Evolutionary conservation across 371 early-diverging fungal species (phyloP), one percentile per base, ranked within the genome.

Genomic region (Choanephora cucurbitarum): DNA sequence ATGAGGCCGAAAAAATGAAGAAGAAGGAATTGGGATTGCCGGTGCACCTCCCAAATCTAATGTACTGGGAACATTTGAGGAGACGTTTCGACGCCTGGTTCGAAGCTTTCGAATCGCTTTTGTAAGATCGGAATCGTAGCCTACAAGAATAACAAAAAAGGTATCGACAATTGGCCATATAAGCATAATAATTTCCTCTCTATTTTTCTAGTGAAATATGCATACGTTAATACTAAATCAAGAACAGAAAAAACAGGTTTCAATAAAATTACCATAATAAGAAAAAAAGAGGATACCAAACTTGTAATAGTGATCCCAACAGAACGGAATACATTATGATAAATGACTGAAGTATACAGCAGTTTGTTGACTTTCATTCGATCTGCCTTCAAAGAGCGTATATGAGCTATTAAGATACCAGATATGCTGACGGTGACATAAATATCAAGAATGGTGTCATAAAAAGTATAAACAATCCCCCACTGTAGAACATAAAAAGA

Each of bases 391-490:
- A 77, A 43, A 15, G 58, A 57, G 3, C 59, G 62, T 40, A 77
- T 68, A 48, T 77, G 78, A 9, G 31, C 50, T 5, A 69, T 39
- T 2, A 77, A 50, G 32, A 72, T 59, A n/a, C 31, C 49, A 21
- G 55, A 66, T 6, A 77, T 72, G 49, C 66, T 57, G 13, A 66
- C 0, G 11, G 75, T 74, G 2, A 74, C 75, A 33, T 77, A 77
- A 0, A 74, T 28, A 51, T 77, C 78, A 14, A 74, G 67, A 1
- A 63, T 6, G 14, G 74, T 72, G 42, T 77, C 78, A 18, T 49
- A 51, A 23, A 77, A 51, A 2, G 78, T 77, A 48, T 77, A 77
- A 2, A 77, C 66, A 11, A 72, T 68, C 1, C 78, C 73, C 77
- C 77, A 76, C 70, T 70, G 45, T n/a, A 21, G 5, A 19, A 43